Evolutionary conservation across 2,329 filamentous ascomycete species (phyloP).

Genomic region (Ophiostoma piceae): DNA sequence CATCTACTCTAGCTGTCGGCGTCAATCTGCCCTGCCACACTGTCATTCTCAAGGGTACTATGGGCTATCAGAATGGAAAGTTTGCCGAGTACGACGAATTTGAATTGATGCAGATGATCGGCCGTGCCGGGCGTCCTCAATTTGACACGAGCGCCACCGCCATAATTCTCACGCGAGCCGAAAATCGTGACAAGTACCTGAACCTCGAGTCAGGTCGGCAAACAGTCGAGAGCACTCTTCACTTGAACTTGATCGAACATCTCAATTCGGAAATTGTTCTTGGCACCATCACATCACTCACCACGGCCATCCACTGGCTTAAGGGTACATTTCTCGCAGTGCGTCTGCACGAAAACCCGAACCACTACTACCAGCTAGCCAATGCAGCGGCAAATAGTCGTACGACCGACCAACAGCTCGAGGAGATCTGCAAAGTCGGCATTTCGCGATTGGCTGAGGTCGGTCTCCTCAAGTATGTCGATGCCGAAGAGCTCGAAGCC

Average conservation of each 20-base stretch:
- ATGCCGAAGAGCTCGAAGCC: neutral
- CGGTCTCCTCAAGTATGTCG: constrained; percentile 44
- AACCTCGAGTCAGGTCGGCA: constrained; percentile 69
- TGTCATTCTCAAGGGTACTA: constrained; percentile 76
- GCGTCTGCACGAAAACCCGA: constrained; percentile 64
- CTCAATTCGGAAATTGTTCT: constrained; percentile 79
- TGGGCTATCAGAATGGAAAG: constrained; percentile 55
- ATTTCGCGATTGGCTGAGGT: constrained; percentile 59
- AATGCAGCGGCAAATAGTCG: constrained; percentile 31
- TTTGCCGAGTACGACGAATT: constrained; percentile 71
- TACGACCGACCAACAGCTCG: constrained; percentile 58
- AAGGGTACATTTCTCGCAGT: constrained; percentile 72
- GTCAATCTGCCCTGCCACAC: constrained; percentile 80
- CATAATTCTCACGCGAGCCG: constrained; percentile 70
- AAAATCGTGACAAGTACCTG: constrained; percentile 62
- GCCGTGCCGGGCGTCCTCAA: constrained; percentile 75
- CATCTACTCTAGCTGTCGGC: constrained; percentile 76
- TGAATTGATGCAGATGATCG: constrained; percentile 88
- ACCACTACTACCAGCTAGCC: constrained; percentile 67
- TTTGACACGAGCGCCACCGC: constrained; percentile 72
- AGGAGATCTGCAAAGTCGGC: constrained; percentile 65
- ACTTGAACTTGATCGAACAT: constrained; percentile 75
- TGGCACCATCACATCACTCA: constrained; percentile 61
- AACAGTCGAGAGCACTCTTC: constrained; percentile 69
- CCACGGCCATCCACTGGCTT: constrained; percentile 68